Percentiles rank a stretch among this genome's conserved stretches.
These are phyloP conservation scores for Paecilomyces sp. DNA, from an alignment of 2,329 filamentous ascomycete genomes.

Conservation along the genomic window DNA sequence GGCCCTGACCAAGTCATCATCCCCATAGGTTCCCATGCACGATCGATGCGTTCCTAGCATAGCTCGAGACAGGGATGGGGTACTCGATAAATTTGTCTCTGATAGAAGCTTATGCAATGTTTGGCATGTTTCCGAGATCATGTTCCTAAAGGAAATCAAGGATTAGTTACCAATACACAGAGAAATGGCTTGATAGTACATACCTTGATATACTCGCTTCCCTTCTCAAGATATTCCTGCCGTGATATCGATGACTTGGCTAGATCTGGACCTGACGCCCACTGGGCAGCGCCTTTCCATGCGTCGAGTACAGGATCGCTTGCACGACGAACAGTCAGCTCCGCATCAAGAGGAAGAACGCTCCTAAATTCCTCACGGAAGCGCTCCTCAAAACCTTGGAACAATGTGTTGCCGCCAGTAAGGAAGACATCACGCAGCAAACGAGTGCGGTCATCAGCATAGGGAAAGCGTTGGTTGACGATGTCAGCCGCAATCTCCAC, in stretches of 20 bases:
- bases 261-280: constrained; percentile 58
- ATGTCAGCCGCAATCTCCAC: constrained; percentile 90
- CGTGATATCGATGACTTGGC: constrained; percentile 62
- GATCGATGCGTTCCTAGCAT: not conserved
- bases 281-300: constrained; percentile 86
- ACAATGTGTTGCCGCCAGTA: constrained; percentile 87
- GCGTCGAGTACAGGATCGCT: constrained; percentile 74
- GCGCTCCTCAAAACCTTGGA: constrained; percentile 78
- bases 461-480: constrained; percentile 68
- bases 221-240: constrained; percentile 87
- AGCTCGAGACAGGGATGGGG: not conserved
- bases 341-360: constrained; percentile 61
- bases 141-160: not conserved
- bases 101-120: not conserved
- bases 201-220: constrained; percentile 83
- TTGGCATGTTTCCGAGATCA: not conserved
- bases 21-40: not conserved
- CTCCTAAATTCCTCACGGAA: constrained; percentile 65
- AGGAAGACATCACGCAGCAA: constrained; percentile 84
- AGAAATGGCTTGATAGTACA: not conserved
- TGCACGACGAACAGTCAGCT: constrained; percentile 66
- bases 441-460: constrained; percentile 52
- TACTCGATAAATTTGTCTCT: not conserved
- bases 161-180: not conserved
- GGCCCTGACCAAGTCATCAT: not conserved